These are phyloP conservation scores for Nemania diffusa DNA, from an alignment of 2,329 filamentous ascomycete species.

Conservation along the genomic window DNA sequence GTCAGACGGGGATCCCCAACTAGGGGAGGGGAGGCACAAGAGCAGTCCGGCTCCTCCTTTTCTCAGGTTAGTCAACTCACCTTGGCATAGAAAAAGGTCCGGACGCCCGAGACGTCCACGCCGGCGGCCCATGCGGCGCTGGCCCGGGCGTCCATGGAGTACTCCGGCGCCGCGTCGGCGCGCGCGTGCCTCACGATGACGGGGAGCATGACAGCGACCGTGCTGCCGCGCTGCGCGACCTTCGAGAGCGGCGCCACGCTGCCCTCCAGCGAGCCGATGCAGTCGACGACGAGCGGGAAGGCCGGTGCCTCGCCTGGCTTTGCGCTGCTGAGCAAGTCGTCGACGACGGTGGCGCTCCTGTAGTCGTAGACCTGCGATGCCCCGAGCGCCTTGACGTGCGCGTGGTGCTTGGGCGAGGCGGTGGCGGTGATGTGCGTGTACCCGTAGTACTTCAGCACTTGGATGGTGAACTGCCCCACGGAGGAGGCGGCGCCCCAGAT, in stretches of 20 bases:
- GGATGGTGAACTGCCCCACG: conserved; percentile 61
- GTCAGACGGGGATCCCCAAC: too few species aligned
- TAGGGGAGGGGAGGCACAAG: not conserved
- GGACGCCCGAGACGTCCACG: conserved; percentile 63
- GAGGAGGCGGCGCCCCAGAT: conserved; percentile 65
- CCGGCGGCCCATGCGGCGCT: conserved; percentile 61
- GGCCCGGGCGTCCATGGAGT: conserved; percentile 62
- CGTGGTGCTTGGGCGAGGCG: conserved; percentile 59
- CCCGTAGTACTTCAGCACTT: conserved; percentile 64
- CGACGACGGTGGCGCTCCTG: conserved; percentile 50
- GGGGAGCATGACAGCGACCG: conserved; percentile 68
- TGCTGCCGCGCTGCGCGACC: conserved; percentile 60
- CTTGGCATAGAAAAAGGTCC: conserved; percentile 64
- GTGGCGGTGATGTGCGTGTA: conserved; percentile 62
- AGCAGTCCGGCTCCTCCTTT: not conserved
- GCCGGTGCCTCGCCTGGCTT: conserved; percentile 36
- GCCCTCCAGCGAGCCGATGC: conserved; percentile 62
- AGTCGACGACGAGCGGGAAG: conserved; percentile 63
- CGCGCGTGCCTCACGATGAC: conserved; percentile 66
- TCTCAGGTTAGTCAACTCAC: conserved; percentile 45
- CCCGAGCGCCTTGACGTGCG: conserved; percentile 55
- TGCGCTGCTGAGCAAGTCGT: conserved; percentile 45
- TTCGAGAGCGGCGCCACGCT: conserved; percentile 61
- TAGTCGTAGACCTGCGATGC: conserved; percentile 62
- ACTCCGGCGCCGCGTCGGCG: conserved; percentile 59